Conservation (phyloP, 495 filamentous ascomycete species). For the Neurospora sp. region DNA sequence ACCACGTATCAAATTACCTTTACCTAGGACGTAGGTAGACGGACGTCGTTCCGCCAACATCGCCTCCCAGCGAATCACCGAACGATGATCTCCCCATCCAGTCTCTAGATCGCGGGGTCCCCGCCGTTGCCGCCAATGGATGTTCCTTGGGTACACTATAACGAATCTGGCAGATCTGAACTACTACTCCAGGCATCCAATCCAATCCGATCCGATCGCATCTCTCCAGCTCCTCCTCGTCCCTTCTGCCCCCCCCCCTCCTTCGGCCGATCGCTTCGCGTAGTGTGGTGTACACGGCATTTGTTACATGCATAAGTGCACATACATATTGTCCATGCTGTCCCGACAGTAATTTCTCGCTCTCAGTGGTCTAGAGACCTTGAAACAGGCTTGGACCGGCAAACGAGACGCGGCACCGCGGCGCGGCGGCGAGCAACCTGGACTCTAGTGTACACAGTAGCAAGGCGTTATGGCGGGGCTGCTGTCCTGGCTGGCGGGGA, state of each 20-base stretch:
- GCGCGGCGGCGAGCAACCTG: no score
- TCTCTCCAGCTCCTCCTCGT: background rate
- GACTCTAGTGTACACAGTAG: no score
- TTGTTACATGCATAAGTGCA: background rate
- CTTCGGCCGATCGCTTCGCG: background rate
- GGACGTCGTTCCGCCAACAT: background rate
- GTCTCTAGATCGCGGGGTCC: background rate
- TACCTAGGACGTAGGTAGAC: background rate
- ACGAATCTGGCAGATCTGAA: background rate
- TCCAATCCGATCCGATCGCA: background rate
- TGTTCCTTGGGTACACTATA: background rate
- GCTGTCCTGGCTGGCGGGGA: no score
- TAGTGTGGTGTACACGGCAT: background rate
- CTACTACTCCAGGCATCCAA: background rate
- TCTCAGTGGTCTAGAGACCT: no score
- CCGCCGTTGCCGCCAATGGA: background rate
- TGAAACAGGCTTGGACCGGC: no score
- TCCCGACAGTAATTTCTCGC: no score
- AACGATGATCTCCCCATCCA: background rate
- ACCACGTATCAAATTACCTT: background rate
- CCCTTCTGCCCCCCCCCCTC: background rate
- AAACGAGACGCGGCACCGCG: no score
- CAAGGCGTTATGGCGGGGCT: no score
- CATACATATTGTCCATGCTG: no score
- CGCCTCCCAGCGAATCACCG: background rate